Evolutionary conservation across 257 asterid species (phyloP), one percentile per base, ranked within the genome.

Genomic region (Scutellaria minor): DNA sequence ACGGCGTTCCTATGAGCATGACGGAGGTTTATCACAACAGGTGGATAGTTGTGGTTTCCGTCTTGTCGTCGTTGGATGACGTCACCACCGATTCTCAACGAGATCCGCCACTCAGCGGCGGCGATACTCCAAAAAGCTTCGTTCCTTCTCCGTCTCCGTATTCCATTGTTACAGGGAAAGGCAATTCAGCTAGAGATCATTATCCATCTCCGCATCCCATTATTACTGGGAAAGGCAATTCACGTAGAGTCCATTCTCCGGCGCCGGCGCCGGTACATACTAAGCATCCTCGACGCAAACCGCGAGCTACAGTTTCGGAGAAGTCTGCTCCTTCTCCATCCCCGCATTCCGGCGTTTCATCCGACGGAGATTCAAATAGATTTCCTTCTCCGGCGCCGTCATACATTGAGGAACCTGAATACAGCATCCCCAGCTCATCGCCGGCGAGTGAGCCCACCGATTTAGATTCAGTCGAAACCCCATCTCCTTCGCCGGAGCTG

Each of bases 1-100:
- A 83, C 75, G 96, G 90, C 54, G 76, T 87, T 27, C 18, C 64
- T 12, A 79, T 83, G 71, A 79, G 71, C 37, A 77, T 63, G 70
- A 66, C 68, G 63, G 95, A 89, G 84, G 84, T 87, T 69, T 91
- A 89, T 67, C 88, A 67, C 8, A 86, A 85, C 77, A 77, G 82
- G 68, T 89, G 97, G 96, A 76, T 91, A 9, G 89, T 82, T 22
- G 88, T 89, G 63, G 31, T 89, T 15, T 80, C 89, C 18, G 31
- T 91, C 48, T 35, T 62, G 67, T 48, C 56, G 67, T 70, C 96
- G 15, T 78, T 89, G n/a, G 92, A 89, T 41, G 85, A 84, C 37
- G 79, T 45, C 83, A 66, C 51, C 61, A 66, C 51, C 61, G 77
- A 9, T 59, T 64, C 64, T 63, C 54, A 22, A 2, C 35, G 1